phyloP scores from a whole-genome alignment of 352 stramenopile species.

The Globisporangium lucens region DNA sequence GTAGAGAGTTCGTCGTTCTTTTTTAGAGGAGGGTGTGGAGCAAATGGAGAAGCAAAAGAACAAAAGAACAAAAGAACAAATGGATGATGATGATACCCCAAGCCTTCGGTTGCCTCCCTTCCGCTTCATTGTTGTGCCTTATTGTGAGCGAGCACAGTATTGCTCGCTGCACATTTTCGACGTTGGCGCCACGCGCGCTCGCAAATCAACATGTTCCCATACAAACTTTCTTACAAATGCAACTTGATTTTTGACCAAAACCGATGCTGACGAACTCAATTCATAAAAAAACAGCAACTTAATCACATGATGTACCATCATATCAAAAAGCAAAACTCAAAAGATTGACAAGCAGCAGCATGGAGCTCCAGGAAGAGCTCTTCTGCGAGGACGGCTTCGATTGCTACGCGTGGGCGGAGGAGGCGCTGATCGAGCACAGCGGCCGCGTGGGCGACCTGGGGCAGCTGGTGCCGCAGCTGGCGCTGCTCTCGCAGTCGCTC shows the following conservation, averaged over 20 bases:
- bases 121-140: background rate
- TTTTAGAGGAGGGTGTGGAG: conserved; percentile 4
- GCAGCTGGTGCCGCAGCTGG: conserved; percentile 51
- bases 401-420: conserved; percentile 69
- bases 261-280: background rate
- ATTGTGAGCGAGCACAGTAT: too few species aligned
- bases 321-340: background rate
- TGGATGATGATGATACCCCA: background rate
- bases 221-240: background rate
- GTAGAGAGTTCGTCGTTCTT: conserved; percentile 30
- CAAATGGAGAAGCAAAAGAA: background rate
- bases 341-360: background rate
- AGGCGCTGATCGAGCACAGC: conserved; percentile 40
- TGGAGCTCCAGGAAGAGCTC: conserved; percentile 40
- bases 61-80: conserved; percentile 5
- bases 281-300: background rate
- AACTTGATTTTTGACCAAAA: background rate
- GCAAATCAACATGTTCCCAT: background rate
- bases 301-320: background rate
- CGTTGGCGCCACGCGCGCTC: background rate
- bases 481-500: conserved; percentile 59
- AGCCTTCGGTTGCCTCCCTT: background rate
- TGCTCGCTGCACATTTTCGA: too few species aligned
- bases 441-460: conserved; percentile 30
- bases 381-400: conserved; percentile 55